phyloP scores from a whole-genome alignment of 768 basidiomycete genomes.

The Cyclocybe cylindracea region DNA sequence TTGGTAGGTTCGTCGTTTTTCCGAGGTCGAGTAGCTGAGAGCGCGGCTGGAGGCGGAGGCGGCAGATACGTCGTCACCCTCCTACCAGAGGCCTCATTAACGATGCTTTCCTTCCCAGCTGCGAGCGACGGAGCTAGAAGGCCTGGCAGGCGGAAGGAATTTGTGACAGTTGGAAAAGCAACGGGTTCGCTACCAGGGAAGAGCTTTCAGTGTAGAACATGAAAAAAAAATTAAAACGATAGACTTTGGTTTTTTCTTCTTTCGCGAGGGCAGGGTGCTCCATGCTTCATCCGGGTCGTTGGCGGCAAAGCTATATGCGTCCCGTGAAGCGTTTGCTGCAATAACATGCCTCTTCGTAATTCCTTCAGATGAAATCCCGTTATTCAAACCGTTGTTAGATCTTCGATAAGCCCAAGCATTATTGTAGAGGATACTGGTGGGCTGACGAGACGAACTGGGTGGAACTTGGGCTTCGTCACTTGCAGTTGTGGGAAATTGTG shows the following conservation, averaged over 20 bases:
- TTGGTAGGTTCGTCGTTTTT: neutral
- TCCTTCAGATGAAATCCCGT: no score
- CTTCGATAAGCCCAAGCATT: no score
- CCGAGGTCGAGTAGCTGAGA: neutral
- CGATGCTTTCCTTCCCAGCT: neutral
- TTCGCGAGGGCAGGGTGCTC: slow-evolving; percentile 35
- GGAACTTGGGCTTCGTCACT: no score
- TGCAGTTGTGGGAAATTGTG: no score
- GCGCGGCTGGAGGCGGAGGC: slow-evolving; percentile 9
- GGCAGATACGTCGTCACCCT: slow-evolving; percentile 18
- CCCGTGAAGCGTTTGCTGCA: neutral
- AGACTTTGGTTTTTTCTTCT: slow-evolving; percentile 28
- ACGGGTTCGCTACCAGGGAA: neutral
- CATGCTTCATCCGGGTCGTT: slow-evolving; percentile 36
- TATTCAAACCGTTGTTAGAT: no score
- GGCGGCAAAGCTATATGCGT: slow-evolving; percentile 28
- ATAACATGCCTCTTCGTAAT: no score
- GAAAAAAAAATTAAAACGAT: slow-evolving; percentile 3
- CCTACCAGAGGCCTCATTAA: slow-evolving; percentile 3
- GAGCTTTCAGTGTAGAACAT: neutral
- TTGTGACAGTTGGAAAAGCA: slow-evolving; percentile 3
- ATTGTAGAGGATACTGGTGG: no score
- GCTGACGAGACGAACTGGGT: no score
- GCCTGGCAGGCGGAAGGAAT: slow-evolving; percentile 20
- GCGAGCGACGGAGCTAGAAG: slow-evolving; percentile 1